Evolutionary conservation across 768 basidiomycete genomes (phyloP).

Genomic region (Amyloporia xantha): DNA sequence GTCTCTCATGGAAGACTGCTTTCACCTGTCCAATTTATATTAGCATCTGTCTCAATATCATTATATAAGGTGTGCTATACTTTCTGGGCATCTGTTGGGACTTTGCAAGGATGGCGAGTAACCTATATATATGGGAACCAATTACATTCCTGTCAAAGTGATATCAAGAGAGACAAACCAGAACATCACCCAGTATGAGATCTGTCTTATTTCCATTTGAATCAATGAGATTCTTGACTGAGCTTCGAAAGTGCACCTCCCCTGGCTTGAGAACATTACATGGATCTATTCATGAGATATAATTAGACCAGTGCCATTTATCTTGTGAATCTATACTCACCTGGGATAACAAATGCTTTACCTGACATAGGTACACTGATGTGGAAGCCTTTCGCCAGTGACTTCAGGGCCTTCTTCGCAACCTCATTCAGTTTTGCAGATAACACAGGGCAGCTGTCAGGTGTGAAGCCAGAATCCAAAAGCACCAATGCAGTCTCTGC

Average conservation of each 20-base stretch:
- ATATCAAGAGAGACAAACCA: conserved; percentile 30
- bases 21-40: conserved; percentile 33
- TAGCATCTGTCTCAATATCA: neutral
- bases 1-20: conserved; percentile 45
- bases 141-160: no score
- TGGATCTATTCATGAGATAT: conserved; percentile 35
- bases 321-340: conserved; percentile 16
- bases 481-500: conserved; percentile 56
- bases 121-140: conserved; percentile 29
- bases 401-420: conserved; percentile 37
- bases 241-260: conserved; percentile 53
- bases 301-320: neutral
- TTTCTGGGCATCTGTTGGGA: conserved; percentile 63
- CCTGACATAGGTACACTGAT: conserved; percentile 53
- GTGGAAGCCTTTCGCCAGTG: conserved; percentile 35
- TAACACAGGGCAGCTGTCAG: conserved; percentile 41
- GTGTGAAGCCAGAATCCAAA: conserved; percentile 54
- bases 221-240: conserved; percentile 33
- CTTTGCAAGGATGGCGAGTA: conserved; percentile 62
- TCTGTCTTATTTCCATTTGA: conserved; percentile 41
- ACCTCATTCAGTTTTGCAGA: conserved; percentile 47
- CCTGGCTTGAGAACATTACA: conserved; percentile 42
- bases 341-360: conserved; percentile 58
- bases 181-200: conserved; percentile 47
- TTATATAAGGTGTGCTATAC: conserved; percentile 23